phyloP scores from a whole-genome alignment of 257 asterid genomes.

The Solanum chilense region DNA sequence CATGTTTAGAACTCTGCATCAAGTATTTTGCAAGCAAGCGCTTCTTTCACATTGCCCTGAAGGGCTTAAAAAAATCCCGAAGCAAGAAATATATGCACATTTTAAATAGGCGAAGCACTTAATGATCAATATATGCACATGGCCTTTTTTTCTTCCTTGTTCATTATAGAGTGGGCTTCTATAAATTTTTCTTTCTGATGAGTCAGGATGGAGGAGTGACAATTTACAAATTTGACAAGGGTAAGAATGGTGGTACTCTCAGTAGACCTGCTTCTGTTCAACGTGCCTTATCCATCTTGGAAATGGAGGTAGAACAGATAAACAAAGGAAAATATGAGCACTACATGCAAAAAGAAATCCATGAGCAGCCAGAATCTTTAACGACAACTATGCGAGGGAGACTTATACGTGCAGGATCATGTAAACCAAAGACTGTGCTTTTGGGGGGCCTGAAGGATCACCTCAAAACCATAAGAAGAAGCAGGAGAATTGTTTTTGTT shows the following conservation, averaged over 20 bases:
- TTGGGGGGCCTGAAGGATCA: constrained; percentile 96
- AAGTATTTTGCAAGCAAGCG: not conserved
- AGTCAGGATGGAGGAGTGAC: constrained; percentile 84
- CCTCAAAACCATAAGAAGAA: constrained; percentile 84
- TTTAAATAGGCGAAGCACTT: not conserved
- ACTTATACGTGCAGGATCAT: constrained; percentile 85
- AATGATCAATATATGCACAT: not conserved
- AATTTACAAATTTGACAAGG: constrained; percentile 68
- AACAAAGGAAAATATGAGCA: constrained; percentile 92
- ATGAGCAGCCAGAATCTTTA: constrained; percentile 92
- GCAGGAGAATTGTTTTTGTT: constrained; percentile 87
- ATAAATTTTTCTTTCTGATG: constrained; percentile 1
- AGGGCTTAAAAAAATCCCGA: not conserved
- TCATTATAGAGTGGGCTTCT: not conserved
- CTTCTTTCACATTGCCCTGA: not conserved
- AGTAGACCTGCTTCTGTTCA: constrained; percentile 76
- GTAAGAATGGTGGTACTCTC: constrained; percentile 44
- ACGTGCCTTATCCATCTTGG: constrained; percentile 87
- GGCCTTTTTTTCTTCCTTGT: not conserved
- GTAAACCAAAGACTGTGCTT: constrained; percentile 82
- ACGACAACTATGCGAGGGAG: constrained; percentile 97
- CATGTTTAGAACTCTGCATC: not conserved
- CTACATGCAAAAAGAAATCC: constrained; percentile 98
- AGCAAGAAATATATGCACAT: not conserved
- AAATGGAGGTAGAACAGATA: constrained; percentile 97